phyloP scores from a whole-genome alignment of 495 filamentous ascomycete genomes.

The Trichoderma asperelloides region DNA sequence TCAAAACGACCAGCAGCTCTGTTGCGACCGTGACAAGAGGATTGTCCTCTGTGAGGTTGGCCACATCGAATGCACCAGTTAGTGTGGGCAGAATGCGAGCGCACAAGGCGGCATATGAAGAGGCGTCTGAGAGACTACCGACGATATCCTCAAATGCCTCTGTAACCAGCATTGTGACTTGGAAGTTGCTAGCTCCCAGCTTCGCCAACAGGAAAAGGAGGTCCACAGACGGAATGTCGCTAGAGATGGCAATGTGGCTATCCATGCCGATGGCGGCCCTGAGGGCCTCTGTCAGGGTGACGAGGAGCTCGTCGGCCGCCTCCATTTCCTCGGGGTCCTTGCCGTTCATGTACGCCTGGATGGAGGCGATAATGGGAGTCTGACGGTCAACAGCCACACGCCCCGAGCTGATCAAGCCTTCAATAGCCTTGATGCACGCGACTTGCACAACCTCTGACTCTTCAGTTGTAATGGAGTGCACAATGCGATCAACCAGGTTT shows the following conservation, averaged over 20 bases:
- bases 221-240: conserved; percentile 60
- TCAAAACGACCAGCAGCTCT: conserved; percentile 71
- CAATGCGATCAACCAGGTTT: conserved; percentile 57
- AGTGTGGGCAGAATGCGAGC: conserved; percentile 79
- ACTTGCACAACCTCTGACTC: conserved; percentile 82
- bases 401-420: conserved; percentile 62
- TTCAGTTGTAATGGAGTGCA: conserved; percentile 66
- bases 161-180: conserved; percentile 69
- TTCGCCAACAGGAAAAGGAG: conserved; percentile 83
- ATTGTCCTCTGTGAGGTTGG: conserved; percentile 71
- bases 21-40: conserved; percentile 77
- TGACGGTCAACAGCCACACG: conserved; percentile 52
- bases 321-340: conserved; percentile 75
- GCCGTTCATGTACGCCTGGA: conserved; percentile 65
- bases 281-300: conserved; percentile 82
- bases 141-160: conserved; percentile 89
- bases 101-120: conserved; percentile 70
- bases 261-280: conserved; percentile 75
- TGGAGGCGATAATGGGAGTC: conserved; percentile 58
- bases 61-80: conserved; percentile 81
- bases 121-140: conserved; percentile 51
- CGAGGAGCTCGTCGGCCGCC: conserved; percentile 83
- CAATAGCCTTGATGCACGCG: conserved; percentile 78
- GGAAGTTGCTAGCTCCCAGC: conserved; percentile 79
- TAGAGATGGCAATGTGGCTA: conserved; percentile 57